A percentile compares a stretch with the other conserved stretches of the same genome.
phyloP scores from a whole-genome alignment of 495 filamentous ascomycete species.

The Talaromyces wortmannii region DNA sequence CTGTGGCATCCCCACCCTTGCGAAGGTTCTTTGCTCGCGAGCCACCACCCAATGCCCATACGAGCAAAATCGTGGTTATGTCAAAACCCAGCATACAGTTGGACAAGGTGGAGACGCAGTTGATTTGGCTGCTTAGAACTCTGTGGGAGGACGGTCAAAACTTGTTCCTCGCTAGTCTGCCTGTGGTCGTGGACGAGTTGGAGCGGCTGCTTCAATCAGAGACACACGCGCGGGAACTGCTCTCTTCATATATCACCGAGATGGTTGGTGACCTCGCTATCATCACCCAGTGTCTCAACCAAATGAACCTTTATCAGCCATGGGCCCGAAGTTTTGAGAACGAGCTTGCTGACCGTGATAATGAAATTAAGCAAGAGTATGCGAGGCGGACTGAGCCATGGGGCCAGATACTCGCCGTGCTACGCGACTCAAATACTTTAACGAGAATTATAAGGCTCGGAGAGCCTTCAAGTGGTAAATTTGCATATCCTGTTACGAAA shows the following conservation, averaged over 20 bases:
- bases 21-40: constrained; percentile 17
- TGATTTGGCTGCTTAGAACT: constrained; percentile 25
- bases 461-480: constrained; percentile 19
- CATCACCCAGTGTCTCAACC: constrained; percentile 25
- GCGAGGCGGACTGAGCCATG: constrained; percentile 5
- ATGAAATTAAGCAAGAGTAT: constrained; percentile 21
- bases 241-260: constrained; percentile 28
- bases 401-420: background rate
- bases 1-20: constrained; percentile 25
- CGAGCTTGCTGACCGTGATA: constrained; percentile 8
- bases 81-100: constrained; percentile 8
- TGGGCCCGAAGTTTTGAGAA: constrained; percentile 34
- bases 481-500: constrained; percentile 44
- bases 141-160: constrained; percentile 16
- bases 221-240: constrained; percentile 16
- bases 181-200: constrained; percentile 36
- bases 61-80: constrained; percentile 6
- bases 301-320: constrained; percentile 39
- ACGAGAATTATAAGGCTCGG: constrained; percentile 16
- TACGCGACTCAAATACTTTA: background rate
- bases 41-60: constrained; percentile 10
- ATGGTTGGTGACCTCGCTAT: constrained; percentile 37
- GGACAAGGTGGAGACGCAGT: background rate
- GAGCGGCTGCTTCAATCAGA: constrained; percentile 34
- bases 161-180: constrained; percentile 19